phyloP scores from a whole-genome alignment of 305 asterid genomes.

The Fraxinus greggii region DNA sequence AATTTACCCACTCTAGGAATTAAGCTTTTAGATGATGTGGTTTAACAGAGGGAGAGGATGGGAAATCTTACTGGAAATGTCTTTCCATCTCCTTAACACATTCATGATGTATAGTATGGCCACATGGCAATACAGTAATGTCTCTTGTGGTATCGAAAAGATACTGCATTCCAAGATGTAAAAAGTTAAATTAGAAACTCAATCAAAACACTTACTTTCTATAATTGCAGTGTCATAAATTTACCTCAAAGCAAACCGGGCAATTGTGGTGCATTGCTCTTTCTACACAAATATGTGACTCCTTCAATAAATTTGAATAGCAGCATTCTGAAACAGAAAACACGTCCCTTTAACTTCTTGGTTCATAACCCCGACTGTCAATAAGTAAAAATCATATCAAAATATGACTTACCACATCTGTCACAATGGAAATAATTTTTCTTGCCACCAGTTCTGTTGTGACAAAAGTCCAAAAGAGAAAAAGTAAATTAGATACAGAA shows the following conservation, averaged over 20 bases:
- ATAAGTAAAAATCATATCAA: background rate
- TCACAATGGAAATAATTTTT: conserved; percentile 74
- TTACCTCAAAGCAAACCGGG: conserved; percentile 84
- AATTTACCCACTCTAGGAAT: background rate
- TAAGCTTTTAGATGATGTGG: background rate
- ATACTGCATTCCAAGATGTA: conserved; percentile 42
- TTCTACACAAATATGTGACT: conserved; percentile 68
- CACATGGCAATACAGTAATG: conserved; percentile 56
- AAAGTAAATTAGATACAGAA: conserved; percentile 14
- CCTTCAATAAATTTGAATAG: conserved; percentile 61
- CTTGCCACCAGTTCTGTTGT: conserved; percentile 71
- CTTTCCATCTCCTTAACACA: conserved; percentile 75
- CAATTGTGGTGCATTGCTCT: conserved; percentile 92
- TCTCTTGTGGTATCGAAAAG: conserved; percentile 63
- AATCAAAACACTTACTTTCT: background rate
- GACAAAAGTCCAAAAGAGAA: background rate
- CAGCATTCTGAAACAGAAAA: conserved; percentile 58
- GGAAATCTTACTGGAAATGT: conserved; percentile 51
- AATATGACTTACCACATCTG: conserved; percentile 54
- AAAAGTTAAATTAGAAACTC: background rate
- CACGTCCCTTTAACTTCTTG: background rate
- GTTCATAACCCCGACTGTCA: background rate
- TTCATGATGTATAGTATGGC: conserved; percentile 71
- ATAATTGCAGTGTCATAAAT: background rate
- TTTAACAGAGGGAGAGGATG: background rate